Base-by-base conservation (phyloP, 2,329 filamentous ascomycete species). In the Beauveria australis region DNA sequence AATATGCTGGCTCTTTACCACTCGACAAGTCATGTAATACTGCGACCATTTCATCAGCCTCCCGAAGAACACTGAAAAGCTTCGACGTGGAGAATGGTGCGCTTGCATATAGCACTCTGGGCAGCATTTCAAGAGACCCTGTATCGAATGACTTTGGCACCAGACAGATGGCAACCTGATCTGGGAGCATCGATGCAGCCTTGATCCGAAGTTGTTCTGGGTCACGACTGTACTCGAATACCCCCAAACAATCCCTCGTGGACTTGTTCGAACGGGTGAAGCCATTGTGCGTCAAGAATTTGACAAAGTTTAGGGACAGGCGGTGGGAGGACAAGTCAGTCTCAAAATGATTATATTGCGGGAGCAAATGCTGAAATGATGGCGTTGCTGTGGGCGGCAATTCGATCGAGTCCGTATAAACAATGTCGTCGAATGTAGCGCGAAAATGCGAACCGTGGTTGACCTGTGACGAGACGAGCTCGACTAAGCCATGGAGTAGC, bases 401-500 rank as follows among this genome's bases (percentile, higher is more conserved):
- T 5, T 46, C 16, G 28, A 19, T n/a, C 19, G 26, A 33, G 40
- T 9, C 14, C 43, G n/a, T 6, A 41, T 9, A 28, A 37, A 57
- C 12, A 53, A 33, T 26, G 28, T 53, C 10, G 54, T 12, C 53
- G 33, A 70, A 70, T 0, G 62, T 67, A 1, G 65, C 67, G 49
- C 66, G 64, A 60, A 78, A 78, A 61, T 78, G 74, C 1, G 77
- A 78, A 0, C 76, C 77, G 12, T 63, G 61, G 2, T 67, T 68
- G 3, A 69, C 30, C 10, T 66, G 64, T 0, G 77, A 78, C 0
- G 71, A 72, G 0, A 78, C 66, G 53, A 79, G 60, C 0, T 63
- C 67, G 0, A 79, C 64, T 2, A 66, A 66, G 0, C 77, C 78
- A 10, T 75, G 67, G 14, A 79, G 68, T 0, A 76, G 66, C 1